phyloP scores from a whole-genome alignment of 73 alveolate genomes.

The Paramecium primaurelia region DNA sequence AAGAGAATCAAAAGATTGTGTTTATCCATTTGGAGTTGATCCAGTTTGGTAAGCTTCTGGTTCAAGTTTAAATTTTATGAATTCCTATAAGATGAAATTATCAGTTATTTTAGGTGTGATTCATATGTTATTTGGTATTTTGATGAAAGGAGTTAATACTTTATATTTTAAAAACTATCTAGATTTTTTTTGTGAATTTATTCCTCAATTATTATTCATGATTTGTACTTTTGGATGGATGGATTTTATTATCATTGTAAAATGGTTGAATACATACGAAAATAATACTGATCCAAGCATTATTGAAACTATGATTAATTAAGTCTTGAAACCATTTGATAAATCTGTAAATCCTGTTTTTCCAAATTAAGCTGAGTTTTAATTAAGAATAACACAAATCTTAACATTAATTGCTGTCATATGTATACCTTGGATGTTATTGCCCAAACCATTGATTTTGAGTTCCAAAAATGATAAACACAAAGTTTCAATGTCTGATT shows the following conservation, averaged over 20 bases:
- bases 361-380: constrained; percentile 55
- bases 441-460: constrained; percentile 81
- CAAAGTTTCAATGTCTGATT: background rate
- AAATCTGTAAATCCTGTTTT: constrained; percentile 66
- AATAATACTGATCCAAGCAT: constrained; percentile 77
- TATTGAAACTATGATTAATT: background rate
- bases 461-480: background rate
- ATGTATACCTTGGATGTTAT: constrained; percentile 91
- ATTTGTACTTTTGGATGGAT: constrained; percentile 87
- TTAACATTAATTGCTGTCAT: constrained; percentile 73
- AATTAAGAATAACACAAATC: constrained; percentile 56
- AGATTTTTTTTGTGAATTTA: constrained; percentile 78
- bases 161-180: constrained; percentile 59
- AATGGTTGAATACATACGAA: constrained; percentile 80
- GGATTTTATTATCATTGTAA: constrained; percentile 80
- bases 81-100: constrained; percentile 88
- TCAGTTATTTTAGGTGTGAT: constrained; percentile 87
- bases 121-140: constrained; percentile 84
- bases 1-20: constrained; percentile 61
- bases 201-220: constrained; percentile 81
- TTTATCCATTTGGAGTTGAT: constrained; percentile 81
- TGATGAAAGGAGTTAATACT: constrained; percentile 81
- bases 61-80: constrained; percentile 70
- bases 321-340: background rate
- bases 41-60: constrained; percentile 77